Percentiles rank a stretch among this genome's conserved stretches.
Conservation (phyloP, 2,329 filamentous ascomycete species). For the Catunica adiposa region DNA sequence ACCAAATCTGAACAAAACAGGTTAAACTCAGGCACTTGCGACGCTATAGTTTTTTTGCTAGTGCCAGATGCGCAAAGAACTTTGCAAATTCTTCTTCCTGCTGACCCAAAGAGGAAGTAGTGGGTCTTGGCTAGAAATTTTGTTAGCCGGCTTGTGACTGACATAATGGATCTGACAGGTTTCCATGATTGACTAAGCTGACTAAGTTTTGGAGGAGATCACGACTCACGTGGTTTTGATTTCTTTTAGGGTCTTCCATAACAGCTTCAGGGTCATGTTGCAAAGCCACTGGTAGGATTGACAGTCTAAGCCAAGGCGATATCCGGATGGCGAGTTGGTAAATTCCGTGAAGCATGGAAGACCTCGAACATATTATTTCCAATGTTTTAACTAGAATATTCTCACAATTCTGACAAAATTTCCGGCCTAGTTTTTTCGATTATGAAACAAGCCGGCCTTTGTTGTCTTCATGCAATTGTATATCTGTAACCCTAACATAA, state of each 20-base stretch:
- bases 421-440: neutral
- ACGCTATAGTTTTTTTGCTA: constrained; percentile 2
- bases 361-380: no score
- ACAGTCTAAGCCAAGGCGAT: no score
- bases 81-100: neutral
- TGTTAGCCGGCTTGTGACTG: neutral
- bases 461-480: neutral
- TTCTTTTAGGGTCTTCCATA: no score
- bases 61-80: neutral
- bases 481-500: neutral
- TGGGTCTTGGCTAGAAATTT: neutral
- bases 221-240: no score
- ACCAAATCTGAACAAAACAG: neutral
- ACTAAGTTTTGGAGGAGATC: no score
- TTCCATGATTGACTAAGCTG: no score
- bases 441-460: neutral
- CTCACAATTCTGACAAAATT: neutral
- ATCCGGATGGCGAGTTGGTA: no score
- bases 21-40: constrained; percentile 6
- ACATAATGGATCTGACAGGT: no score
- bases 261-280: no score
- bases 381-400: neutral
- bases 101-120: neutral
- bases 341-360: no score
- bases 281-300: no score